These are phyloP conservation scores for Rhizophora mangle DNA, from an alignment of 345 rosid species.

Conservation along the genomic window DNA sequence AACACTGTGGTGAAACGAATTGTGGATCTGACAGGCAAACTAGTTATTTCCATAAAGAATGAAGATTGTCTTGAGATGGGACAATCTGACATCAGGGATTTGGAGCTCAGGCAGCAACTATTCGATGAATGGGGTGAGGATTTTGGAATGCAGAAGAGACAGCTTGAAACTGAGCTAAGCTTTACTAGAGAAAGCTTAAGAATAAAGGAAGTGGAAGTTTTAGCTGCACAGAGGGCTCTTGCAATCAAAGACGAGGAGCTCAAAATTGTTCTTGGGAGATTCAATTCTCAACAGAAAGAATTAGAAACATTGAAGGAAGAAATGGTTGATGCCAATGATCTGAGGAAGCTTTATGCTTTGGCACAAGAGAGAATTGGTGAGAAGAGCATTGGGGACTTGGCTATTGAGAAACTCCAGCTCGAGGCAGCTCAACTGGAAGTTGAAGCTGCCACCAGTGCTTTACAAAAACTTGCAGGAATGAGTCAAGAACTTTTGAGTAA, in stretches of 20 bases:
- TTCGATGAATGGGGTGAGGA: constrained; percentile 29
- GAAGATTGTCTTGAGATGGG: constrained; percentile 25
- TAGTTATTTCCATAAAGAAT: constrained; percentile 44
- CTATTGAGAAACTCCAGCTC: constrained; percentile 74
- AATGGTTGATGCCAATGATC: constrained; percentile 53
- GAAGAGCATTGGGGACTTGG: constrained; percentile 58
- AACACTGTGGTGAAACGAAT: constrained; percentile 60
- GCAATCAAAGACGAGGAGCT: constrained; percentile 63
- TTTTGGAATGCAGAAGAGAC: constrained; percentile 47
- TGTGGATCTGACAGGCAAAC: constrained; percentile 53
- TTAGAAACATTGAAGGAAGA: constrained; percentile 55
- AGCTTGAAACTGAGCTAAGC: constrained; percentile 59
- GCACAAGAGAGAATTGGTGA: constrained; percentile 67
- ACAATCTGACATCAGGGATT: constrained; percentile 17
- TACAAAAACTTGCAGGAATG: constrained; percentile 67
- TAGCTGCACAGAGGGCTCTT: constrained; percentile 56
- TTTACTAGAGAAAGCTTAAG: constrained; percentile 54
- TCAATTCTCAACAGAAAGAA: constrained; percentile 55
- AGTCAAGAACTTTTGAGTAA: constrained; percentile 52
- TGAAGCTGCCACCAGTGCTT: constrained; percentile 70
- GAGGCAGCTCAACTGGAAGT: constrained; percentile 80
- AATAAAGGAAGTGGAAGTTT: constrained; percentile 64
- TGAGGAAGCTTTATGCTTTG: constrained; percentile 54
- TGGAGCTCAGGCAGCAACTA: constrained; percentile 32
- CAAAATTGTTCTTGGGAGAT: constrained; percentile 37